A percentile compares a stretch with the other conserved stretches of the same genome.
Evolutionary conservation across 768 basidiomycete species (phyloP).

Genomic region (Terana coerulea): DNA sequence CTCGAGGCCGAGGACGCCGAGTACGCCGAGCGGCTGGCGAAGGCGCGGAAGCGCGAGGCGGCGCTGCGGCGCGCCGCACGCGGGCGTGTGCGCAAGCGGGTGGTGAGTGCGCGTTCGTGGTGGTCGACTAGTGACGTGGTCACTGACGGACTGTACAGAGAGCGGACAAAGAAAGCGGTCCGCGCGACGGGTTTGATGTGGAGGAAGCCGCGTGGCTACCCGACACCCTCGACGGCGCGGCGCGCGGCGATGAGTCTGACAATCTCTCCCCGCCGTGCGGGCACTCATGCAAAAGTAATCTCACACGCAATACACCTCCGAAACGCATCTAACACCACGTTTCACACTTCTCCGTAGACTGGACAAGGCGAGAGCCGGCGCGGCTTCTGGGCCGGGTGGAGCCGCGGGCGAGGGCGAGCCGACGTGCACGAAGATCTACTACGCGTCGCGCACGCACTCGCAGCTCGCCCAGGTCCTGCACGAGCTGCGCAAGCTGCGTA

Average conservation of each 20-base stretch:
- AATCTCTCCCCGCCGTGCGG: slow-evolving; percentile 74
- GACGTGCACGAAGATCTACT: slow-evolving; percentile 81
- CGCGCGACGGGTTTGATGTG: slow-evolving; percentile 31
- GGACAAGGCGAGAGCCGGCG: neutral
- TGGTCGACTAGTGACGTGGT: neutral
- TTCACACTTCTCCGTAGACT: too few species aligned
- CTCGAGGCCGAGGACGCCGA: slow-evolving; percentile 66
- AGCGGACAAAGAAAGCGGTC: neutral
- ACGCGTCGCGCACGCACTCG: slow-evolving; percentile 94
- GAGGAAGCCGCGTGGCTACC: slow-evolving; percentile 77
- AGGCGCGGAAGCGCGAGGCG: slow-evolving; percentile 63
- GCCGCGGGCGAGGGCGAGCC: slow-evolving; percentile 34
- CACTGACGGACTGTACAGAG: neutral
- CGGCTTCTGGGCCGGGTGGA: neutral
- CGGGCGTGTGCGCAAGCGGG: slow-evolving; percentile 58
- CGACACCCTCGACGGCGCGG: slow-evolving; percentile 19
- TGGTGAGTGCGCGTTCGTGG: slow-evolving; percentile 35
- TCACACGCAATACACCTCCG: neutral
- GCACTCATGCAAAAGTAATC: slow-evolving; percentile 75
- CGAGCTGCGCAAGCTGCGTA: slow-evolving; percentile 72
- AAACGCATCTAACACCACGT: too few species aligned
- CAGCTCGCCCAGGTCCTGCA: slow-evolving; percentile 89
- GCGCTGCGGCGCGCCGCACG: slow-evolving; percentile 47
- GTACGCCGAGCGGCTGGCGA: slow-evolving; percentile 54
- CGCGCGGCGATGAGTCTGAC: slow-evolving; percentile 31